Evolutionary conservation across 768 basidiomycete species (phyloP).

Genomic region (Coprinopsis strossmayeri): DNA sequence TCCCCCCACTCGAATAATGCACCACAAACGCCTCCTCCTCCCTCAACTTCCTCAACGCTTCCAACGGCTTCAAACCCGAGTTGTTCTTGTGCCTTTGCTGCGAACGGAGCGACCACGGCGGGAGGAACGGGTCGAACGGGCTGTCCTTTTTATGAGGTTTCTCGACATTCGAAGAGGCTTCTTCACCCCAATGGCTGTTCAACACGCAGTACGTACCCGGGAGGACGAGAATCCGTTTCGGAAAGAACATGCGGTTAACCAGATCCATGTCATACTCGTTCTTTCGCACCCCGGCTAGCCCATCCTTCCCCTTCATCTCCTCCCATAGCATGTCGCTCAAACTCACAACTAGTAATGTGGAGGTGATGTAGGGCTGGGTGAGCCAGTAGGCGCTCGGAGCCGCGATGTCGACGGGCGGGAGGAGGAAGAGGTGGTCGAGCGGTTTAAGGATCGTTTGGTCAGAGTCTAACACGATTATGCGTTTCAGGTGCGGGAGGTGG

Average conservation of each 20-base stretch:
- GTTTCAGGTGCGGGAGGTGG: background rate
- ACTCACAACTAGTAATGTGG: background rate
- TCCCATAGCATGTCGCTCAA: background rate
- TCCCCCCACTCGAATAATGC: background rate
- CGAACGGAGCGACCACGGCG: background rate
- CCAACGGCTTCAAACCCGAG: no score
- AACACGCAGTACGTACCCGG: background rate
- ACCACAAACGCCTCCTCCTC: background rate
- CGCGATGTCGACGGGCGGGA: background rate
- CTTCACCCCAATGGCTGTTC: background rate
- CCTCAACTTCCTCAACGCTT: background rate
- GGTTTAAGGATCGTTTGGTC: constrained; percentile 4
- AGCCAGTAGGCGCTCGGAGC: constrained; percentile 3
- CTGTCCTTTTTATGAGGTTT: no score
- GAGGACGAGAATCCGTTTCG: background rate
- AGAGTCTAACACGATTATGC: constrained; percentile 1
- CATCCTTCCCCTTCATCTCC: background rate
- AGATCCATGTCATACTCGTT: background rate
- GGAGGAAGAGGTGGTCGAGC: background rate
- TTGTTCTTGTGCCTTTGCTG: background rate
- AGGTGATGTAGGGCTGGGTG: background rate
- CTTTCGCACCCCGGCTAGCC: background rate
- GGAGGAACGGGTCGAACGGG: no score
- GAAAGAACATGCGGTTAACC: background rate
- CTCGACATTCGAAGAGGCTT: no score